A percentile compares a stretch with the other conserved stretches of the same genome.
Conservation (phyloP, 176 grass and related monocot species). For the Alopecurus myosuroides region DNA sequence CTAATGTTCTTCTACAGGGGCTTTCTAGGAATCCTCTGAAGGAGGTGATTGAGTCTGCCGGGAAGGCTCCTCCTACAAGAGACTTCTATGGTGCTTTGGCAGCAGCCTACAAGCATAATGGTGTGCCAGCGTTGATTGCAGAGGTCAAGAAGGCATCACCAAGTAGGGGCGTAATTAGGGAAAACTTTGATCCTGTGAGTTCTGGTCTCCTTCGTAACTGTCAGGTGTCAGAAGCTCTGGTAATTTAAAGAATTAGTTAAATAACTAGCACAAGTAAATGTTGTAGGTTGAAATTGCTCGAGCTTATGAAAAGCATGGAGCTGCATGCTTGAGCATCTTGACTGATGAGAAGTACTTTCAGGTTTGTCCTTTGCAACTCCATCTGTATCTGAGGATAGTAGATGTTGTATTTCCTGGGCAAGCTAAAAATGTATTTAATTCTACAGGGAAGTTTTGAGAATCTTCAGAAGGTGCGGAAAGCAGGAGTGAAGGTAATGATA, state of each 20-base stretch:
- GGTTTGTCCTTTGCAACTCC: conserved; percentile 31
- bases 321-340: conserved; percentile 79
- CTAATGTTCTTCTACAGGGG: conserved; percentile 17
- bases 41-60: conserved; percentile 43
- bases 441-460: conserved; percentile 83
- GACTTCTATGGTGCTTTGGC: conserved; percentile 69
- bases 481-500: conserved; percentile 71
- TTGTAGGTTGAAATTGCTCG: conserved; percentile 66
- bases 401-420: background rate
- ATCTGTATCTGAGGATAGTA: background rate
- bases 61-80: conserved; percentile 53
- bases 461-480: conserved; percentile 73
- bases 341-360: conserved; percentile 71
- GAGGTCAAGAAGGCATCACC: conserved; percentile 97
- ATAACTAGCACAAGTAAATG: background rate
- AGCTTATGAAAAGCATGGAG: conserved; percentile 64
- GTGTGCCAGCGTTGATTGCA: conserved; percentile 78
- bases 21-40: conserved; percentile 25
- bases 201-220: background rate
- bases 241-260: background rate
- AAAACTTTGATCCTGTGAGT: conserved; percentile 93
- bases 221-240: too few species aligned
- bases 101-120: conserved; percentile 38
- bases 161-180: conserved; percentile 73
- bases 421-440: conserved; percentile 1